Evolutionary conservation across 257 asterid species (phyloP).

Genomic region (Forsythia viridissima): DNA sequence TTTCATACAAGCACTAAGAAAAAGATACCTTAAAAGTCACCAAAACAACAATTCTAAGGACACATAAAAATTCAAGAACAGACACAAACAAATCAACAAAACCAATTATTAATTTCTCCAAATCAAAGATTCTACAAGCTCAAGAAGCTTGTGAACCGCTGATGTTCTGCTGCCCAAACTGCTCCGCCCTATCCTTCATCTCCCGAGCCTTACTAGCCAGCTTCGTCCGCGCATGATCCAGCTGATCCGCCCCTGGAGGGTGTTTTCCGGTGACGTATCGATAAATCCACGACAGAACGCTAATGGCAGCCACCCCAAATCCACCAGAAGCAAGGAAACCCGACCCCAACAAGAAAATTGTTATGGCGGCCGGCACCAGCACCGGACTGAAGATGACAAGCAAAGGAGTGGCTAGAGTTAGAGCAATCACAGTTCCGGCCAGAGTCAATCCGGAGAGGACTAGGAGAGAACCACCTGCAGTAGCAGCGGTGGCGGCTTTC

Average conservation of each 20-base stretch:
- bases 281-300: slow-evolving; percentile 45
- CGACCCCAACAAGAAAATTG: not conserved
- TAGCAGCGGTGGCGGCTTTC: slow-evolving; percentile 35
- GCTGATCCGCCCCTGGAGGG: slow-evolving; percentile 37
- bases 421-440: slow-evolving; percentile 20
- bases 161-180: slow-evolving; percentile 18
- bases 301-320: slow-evolving; percentile 38
- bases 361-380: slow-evolving; percentile 17
- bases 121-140: not conserved
- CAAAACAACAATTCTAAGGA: no score
- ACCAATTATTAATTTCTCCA: not conserved
- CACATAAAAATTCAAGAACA: no score
- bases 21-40: no score
- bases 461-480: slow-evolving; percentile 6
- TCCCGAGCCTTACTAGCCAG: slow-evolving; percentile 38
- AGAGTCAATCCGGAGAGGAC: slow-evolving; percentile 25
- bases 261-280: slow-evolving; percentile 37
- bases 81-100: not conserved
- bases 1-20: not conserved
- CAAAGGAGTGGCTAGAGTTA: slow-evolving; percentile 14
- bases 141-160: not conserved
- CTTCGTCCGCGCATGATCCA: slow-evolving; percentile 34
- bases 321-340: slow-evolving; percentile 29
- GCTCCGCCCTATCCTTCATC: slow-evolving; percentile 36
- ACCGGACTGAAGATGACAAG: slow-evolving; percentile 33